Evolutionary conservation across 2,329 filamentous ascomycete species (phyloP), one percentile per base, ranked within the genome.

Genomic region (Diaporthe vexans): DNA sequence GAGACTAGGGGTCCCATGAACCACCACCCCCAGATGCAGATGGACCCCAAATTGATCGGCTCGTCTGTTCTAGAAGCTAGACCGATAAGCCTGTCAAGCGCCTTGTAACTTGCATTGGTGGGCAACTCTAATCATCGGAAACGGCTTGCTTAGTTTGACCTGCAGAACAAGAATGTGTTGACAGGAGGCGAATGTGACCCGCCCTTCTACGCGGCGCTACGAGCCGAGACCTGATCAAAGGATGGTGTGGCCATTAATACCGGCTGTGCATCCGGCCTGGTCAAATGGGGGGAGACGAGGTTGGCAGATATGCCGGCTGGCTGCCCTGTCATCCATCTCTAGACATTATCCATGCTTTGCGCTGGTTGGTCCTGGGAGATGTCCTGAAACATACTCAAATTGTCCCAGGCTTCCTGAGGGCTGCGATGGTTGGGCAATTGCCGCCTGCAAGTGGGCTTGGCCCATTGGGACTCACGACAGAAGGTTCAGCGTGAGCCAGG

Each of bases 21-120:
- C 10, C 17, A 43, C 10, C 17, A 33, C 69, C 56, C 15, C 13
- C 40, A 43, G 40, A 19, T 43, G 40, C 40, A 52, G 69, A 52
- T 59, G 43, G 69, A 61, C 54, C 56, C 56, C 61, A 24, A 40
- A 40, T 21, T 52, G 46, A 54, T 48, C 69, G 57, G 48, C 57
- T 72, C 54, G 46, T 63, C 48, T 72, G 57, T 63, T 56, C 57
- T 72, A 37, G 46, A 63, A 54, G 56, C 57, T 54, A 61, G 48
- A 52, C 35, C 54, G 63, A 40, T 29, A 67, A 24, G 63, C 24
- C 37, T 63, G 37, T 19, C 40, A 63, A 19, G 35, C 43, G 40
- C 43, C 40, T 58, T 17, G 48, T 40, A 40, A 68, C 63, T 37
- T 68, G 70, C 70, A 72, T 56, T 72, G 57, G 57, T 72, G 46